phyloP scores from a whole-genome alignment of 2,329 filamentous ascomycete species.

The Pleurostoma richardsiae region DNA sequence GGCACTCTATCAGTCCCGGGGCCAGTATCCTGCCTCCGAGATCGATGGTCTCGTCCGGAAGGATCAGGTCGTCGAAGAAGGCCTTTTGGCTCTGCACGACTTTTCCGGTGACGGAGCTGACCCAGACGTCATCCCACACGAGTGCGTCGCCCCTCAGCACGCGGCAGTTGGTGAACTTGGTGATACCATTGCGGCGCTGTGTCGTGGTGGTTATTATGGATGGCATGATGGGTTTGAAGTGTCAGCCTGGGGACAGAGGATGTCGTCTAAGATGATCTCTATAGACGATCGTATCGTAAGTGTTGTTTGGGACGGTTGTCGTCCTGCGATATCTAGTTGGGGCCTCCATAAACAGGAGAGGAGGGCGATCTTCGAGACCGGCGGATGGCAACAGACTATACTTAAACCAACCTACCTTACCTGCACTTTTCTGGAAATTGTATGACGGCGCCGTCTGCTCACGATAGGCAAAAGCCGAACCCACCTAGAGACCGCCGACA shows the following conservation, averaged over 20 bases:
- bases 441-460: no score
- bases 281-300: no score
- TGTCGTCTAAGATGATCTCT: no score
- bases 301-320: background rate
- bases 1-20: slow-evolving; percentile 84
- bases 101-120: slow-evolving; percentile 75
- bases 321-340: background rate
- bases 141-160: slow-evolving; percentile 64
- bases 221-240: slow-evolving; percentile 36
- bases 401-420: background rate
- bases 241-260: slow-evolving; percentile 19
- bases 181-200: slow-evolving; percentile 51
- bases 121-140: slow-evolving; percentile 79
- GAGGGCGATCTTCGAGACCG: background rate
- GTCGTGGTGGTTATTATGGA: slow-evolving; percentile 31
- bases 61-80: slow-evolving; percentile 63
- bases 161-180: slow-evolving; percentile 86
- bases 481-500: no score
- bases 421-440: no score
- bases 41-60: slow-evolving; percentile 72
- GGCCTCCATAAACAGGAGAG: background rate
- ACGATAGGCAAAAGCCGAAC: no score
- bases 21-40: slow-evolving; percentile 78
- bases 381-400: background rate
- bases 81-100: slow-evolving; percentile 66